Base-by-base conservation (phyloP, 2,329 filamentous ascomycete species). In the Diaporthe humulicola region DNA sequence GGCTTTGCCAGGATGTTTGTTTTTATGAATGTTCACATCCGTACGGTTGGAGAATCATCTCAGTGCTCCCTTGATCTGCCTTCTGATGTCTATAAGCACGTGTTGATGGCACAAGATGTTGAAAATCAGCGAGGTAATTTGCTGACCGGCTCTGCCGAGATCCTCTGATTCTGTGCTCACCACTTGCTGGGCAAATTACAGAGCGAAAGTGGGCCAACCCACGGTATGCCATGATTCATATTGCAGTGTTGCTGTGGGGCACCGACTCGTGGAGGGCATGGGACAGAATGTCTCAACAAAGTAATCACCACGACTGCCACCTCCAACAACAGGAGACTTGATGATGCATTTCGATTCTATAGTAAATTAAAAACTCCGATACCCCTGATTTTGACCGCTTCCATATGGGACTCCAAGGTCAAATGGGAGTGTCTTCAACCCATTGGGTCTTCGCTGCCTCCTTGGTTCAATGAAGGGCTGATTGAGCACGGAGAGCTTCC, bases 191-290 rank as follows among this genome's bases (percentile, higher is more conserved):
- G 38, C 25, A 33, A 25, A 30, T 45, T 48, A 25, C 30, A 64
- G 25, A 45, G 25, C 19, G 48, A 45, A 45, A 33, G 60, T 45
- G 60, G 60, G 12, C n/a, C 38, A 45, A 22, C 17, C 25, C n/a
- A 64, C 38, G 25, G 7, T 40, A 9, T 45, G 60, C 22, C 40
- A 64, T 64, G 60, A 64, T 45, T 64, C 60, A 30, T 64, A 56
- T 56, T 56, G 52, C 17, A 8, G 14, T 56, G 28, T 22, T 56
- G 52, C 14, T 30, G 58, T 25, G 40, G 25, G 10, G 40, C 38
- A 28, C 38, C 38, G 38, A 64, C 40, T 45, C 60, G 40, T 25
- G 40, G 60, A 19, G 22, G 25, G 38, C 40, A 30, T 25, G 40
- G 22, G 60, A 36, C 8, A 45, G 17, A 45, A 30, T 17, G 2